These are phyloP conservation scores for Pleurotus sapidus DNA, from an alignment of 768 basidiomycete genomes.

Conservation along the genomic window DNA sequence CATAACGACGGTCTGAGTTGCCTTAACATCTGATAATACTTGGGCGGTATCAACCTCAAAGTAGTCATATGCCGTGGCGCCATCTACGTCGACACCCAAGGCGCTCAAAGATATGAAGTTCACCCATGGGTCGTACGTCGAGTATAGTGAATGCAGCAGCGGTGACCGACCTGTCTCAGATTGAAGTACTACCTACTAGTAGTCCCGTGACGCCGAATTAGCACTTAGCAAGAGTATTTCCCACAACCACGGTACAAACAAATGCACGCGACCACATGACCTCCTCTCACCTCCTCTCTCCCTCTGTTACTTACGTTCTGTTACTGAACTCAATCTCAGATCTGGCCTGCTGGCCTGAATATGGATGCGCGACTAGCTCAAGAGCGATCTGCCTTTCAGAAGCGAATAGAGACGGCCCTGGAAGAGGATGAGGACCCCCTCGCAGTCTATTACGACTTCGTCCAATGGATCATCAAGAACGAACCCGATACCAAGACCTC, in stretches of 20 bases:
- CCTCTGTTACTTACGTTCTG: too few relatives aligned
- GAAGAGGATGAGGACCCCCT: slow-evolving; percentile 85
- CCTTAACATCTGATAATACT: not conserved
- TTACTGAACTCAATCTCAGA: too few relatives aligned
- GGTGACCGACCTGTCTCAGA: too few relatives aligned
- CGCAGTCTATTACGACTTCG: slow-evolving; percentile 80
- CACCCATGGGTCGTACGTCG: not conserved
- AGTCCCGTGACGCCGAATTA: too few relatives aligned
- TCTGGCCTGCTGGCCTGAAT: not conserved
- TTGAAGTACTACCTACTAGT: too few relatives aligned
- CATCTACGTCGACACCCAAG: not conserved
- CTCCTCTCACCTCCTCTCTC: too few relatives aligned
- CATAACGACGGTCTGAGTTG: not conserved
- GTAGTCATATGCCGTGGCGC: not conserved
- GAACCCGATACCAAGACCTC: slow-evolving; percentile 73
- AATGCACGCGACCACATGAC: not conserved
- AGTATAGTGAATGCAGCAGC: not conserved
- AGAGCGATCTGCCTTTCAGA: slow-evolving; percentile 33
- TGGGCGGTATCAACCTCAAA: not conserved
- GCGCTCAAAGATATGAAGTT: not conserved
- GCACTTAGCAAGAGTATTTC: too few relatives aligned
- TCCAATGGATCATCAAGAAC: slow-evolving; percentile 85
- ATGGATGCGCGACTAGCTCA: slow-evolving; percentile 6
- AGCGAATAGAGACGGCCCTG: slow-evolving; percentile 48
- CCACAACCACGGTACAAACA: not conserved